Conservation (phyloP, 495 filamentous ascomycete genomes). For the Jackrogersella minutella region DNA sequence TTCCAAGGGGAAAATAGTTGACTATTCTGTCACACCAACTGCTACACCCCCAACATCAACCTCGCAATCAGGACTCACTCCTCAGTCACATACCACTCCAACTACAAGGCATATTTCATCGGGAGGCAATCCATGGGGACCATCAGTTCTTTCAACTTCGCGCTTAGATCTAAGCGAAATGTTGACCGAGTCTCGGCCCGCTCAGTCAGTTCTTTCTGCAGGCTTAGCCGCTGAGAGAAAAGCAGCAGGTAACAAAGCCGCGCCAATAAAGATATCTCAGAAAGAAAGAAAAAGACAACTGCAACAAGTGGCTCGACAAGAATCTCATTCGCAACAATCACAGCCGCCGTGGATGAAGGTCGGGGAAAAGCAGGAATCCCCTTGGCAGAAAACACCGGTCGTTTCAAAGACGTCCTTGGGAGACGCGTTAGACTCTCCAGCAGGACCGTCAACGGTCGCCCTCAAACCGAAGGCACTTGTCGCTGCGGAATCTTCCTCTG, state of each 20-base stretch:
- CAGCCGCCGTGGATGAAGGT: slow-evolving; percentile 50
- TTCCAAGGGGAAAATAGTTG: slow-evolving; percentile 47
- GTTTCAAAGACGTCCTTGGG: slow-evolving; percentile 45
- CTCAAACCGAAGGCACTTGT: slow-evolving; percentile 52
- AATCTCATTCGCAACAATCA: slow-evolving; percentile 50
- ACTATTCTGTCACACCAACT: slow-evolving; percentile 22
- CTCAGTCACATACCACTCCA: slow-evolving; percentile 8
- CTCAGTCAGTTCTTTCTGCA: slow-evolving; percentile 76
- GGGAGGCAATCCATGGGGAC: slow-evolving; percentile 66
- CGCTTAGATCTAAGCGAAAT: slow-evolving; percentile 86
- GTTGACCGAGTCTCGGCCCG: slow-evolving; percentile 74
- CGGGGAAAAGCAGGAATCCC: slow-evolving; percentile 60
- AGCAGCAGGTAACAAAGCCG: slow-evolving; percentile 45
- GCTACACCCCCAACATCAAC: slow-evolving; percentile 8
- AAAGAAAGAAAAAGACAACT: slow-evolving; percentile 88
- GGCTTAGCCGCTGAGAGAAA: slow-evolving; percentile 66
- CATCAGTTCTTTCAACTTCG: slow-evolving; percentile 59
- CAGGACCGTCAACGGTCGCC: slow-evolving; percentile 59
- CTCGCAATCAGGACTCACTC: not conserved
- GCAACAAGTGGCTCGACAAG: slow-evolving; percentile 65
- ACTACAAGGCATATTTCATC: slow-evolving; percentile 22
- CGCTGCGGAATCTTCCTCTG: slow-evolving; percentile 42
- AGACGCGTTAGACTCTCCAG: slow-evolving; percentile 38
- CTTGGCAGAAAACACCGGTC: slow-evolving; percentile 71
- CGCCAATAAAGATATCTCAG: slow-evolving; percentile 74